Base-by-base conservation (phyloP, 2,329 filamentous ascomycete species). In the Fusarium camptoceras region DNA sequence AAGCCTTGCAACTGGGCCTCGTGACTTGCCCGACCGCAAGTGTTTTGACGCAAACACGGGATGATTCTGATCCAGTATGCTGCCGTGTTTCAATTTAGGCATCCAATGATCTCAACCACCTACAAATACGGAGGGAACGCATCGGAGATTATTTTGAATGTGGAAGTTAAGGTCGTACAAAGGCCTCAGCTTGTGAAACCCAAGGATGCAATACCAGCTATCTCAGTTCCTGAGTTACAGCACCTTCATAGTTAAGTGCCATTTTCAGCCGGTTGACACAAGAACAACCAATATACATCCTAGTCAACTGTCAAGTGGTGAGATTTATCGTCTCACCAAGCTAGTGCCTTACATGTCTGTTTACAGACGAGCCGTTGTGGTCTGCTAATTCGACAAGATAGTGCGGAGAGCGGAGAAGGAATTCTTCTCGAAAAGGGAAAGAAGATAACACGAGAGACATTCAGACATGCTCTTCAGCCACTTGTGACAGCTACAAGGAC, bases 301-400 rank as follows among this genome's bases (percentile, higher is more conserved):
- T 37, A 37, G 56, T 68, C 46, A 20, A 20, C 54, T 28, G 53
- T 68, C 67, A 70, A 42, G 58, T 60, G 58, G 47, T 48, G 49
- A 51, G 54, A 63, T 60, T 50, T 50, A 46, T 51, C 37, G 59
- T 71, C 66, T 64, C 55, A 70, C 63, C 57, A 62, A 50, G 44
- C 59, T 72, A 59, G 72, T 74, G 58, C 72, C 72, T 74, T 74
- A 61, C 64, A 74, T 64, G 66, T 30, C 25, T 31, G 42, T 46
- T 34, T 62, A 61, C 25, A 66, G 37, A n/a, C 55, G 51, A 62
- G 22, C 39, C 31, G 47, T 56, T 46, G 27, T 60, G 48, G 49
- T 53, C 53, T 51, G 49, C 41, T 44, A 46, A n/a, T 59, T 53
- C 41, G 51, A 24, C 53, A 53, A 47, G 51, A 61, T 60, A 48